Evolutionary conservation across 192 early-diverging fungal species (phyloP).

Genomic region (Umbelopsis vinacea): DNA sequence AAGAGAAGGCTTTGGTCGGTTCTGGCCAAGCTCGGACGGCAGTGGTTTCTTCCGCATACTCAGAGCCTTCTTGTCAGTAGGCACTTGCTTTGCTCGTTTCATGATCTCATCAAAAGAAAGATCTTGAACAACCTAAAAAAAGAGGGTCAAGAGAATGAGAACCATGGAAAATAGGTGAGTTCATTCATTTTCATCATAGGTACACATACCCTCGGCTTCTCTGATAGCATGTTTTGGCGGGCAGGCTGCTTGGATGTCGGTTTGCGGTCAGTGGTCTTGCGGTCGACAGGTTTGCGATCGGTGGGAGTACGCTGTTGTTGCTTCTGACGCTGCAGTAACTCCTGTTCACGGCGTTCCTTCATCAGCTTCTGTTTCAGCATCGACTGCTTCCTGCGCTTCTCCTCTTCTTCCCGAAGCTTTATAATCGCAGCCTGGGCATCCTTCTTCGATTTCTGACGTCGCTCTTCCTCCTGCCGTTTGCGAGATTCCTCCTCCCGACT

Average conservation of each 20-base stretch:
- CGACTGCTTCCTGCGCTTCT: not conserved
- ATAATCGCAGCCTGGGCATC: conserved; percentile 10
- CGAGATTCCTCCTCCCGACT: not conserved
- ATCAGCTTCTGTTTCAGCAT: conserved; percentile 4
- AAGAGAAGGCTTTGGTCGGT: not conserved
- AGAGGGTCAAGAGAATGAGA: not conserved
- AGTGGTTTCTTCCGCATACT: not conserved
- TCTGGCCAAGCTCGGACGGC: not conserved
- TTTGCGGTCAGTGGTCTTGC: not conserved
- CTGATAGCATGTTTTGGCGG: not conserved
- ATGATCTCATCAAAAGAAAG: conserved; percentile 10
- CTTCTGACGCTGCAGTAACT: not conserved
- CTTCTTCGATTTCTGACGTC: conserved; percentile 7
- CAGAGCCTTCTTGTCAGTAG: not conserved
- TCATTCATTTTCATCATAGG: no score
- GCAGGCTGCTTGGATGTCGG: not conserved
- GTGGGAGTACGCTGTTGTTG: not conserved
- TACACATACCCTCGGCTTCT: not conserved
- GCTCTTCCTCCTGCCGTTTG: not conserved
- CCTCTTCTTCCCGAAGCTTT: conserved; percentile 12
- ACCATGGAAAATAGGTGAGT: not conserved
- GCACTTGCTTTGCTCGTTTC: conserved; percentile 8
- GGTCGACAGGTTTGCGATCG: not conserved
- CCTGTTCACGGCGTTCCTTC: conserved; percentile 8
- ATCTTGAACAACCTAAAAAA: not conserved